These are phyloP conservation scores for Chaetomiaceae sp. DNA, from an alignment of 2,329 filamentous ascomycete genomes.

Conservation along the genomic window DNA sequence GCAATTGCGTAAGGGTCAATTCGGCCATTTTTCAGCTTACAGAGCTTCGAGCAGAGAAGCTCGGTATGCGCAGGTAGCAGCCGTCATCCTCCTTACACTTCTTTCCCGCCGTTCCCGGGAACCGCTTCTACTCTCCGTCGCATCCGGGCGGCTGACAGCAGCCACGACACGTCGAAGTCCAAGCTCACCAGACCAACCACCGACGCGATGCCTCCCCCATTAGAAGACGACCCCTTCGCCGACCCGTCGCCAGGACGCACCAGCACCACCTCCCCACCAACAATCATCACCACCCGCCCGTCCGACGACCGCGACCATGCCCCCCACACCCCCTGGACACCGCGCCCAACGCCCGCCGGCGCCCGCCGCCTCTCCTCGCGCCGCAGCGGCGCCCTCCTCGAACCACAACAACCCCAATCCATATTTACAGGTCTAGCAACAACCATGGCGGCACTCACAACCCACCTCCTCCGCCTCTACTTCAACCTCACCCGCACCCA, in stretches of 20 bases:
- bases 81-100: not conserved
- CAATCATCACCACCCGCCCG: slow-evolving; percentile 2
- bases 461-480: slow-evolving; percentile 14
- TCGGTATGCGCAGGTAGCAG: slow-evolving; percentile 9
- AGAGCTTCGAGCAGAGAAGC: not conserved
- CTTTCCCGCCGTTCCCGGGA: not conserved
- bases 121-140: not conserved
- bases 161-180: not conserved
- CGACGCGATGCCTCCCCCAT: not conserved
- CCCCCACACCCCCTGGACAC: slow-evolving; percentile 1
- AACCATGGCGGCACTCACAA: slow-evolving; percentile 1
- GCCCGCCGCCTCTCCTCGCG: slow-evolving; percentile 15
- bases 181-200: not conserved
- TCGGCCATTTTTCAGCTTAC: not conserved
- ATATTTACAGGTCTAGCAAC: slow-evolving; percentile 4
- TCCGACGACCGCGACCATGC: not conserved
- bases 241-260: not conserved
- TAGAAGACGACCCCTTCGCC: slow-evolving; percentile 1
- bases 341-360: slow-evolving; percentile 10
- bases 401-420: not conserved
- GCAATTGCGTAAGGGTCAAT: too few species aligned
- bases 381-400: slow-evolving; percentile 1
- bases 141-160: not conserved
- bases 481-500: slow-evolving; percentile 15
- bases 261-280: not conserved